Evolutionary conservation across 352 stramenopile genomes (phyloP).

Genomic region (Blastocystis sp.): DNA sequence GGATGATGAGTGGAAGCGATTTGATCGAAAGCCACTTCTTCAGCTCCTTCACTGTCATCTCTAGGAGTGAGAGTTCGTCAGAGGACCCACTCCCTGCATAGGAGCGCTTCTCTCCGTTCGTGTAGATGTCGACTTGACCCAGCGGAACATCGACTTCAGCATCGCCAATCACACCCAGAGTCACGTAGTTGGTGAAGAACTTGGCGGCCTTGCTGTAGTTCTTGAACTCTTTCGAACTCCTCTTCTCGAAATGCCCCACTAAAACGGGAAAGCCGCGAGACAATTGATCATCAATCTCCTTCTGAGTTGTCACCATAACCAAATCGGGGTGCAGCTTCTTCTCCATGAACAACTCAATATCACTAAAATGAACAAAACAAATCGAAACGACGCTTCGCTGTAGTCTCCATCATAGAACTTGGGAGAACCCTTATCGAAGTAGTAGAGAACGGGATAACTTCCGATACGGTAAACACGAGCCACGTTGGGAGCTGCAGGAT

Average conservation of each 20-base stretch:
- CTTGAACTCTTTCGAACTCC: conserved; percentile 44
- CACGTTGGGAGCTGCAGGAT: neutral
- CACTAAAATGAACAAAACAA: neutral
- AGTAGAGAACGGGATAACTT: conserved; percentile 24
- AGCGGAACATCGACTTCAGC: conserved; percentile 11
- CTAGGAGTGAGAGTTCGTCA: neutral
- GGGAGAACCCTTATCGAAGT: conserved; percentile 23
- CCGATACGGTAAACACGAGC: conserved; percentile 15
- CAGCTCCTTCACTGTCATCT: conserved; percentile 49
- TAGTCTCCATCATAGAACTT: conserved; percentile 26
- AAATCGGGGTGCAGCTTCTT: conserved; percentile 16
- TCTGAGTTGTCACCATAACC: neutral
- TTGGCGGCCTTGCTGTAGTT: conserved; percentile 45
- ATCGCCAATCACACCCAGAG: neutral
- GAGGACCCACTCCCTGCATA: neutral
- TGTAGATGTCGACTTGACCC: neutral
- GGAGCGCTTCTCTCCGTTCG: neutral
- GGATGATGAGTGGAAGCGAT: neutral
- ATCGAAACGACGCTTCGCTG: neutral
- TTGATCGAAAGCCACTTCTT: conserved; percentile 45
- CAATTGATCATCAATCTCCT: neutral
- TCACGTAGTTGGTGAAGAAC: neutral
- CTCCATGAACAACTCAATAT: conserved; percentile 47
- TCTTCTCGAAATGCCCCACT: conserved; percentile 6
- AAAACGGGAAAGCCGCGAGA: neutral